Conservation (phyloP, 2,329 filamentous ascomycete species). For the Claviceps lovelessii region DNA sequence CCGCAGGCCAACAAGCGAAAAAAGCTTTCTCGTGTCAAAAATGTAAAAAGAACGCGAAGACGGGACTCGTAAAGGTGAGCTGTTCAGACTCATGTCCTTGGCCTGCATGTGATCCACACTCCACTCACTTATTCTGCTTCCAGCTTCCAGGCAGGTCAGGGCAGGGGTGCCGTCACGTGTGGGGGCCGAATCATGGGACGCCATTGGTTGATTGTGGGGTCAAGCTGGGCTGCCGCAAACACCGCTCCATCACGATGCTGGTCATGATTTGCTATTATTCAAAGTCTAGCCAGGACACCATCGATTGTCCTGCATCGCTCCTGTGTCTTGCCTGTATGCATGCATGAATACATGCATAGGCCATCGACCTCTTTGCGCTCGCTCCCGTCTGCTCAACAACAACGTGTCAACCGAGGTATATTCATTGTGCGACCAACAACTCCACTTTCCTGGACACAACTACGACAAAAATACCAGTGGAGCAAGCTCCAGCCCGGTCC, state of each 20-base stretch:
- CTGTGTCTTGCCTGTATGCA: too few relatives aligned
- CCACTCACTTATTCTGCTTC: background rate
- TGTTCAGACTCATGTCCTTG: background rate
- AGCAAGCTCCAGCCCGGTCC: background rate
- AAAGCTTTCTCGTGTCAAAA: background rate
- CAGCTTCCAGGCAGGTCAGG: background rate
- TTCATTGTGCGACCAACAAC: background rate
- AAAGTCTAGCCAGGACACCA: background rate
- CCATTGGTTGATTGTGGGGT: background rate
- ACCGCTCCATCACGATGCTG: background rate
- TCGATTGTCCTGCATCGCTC: background rate
- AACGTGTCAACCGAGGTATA: background rate
- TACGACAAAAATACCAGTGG: background rate
- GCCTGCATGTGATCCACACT: background rate
- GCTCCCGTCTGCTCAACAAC: too few relatives aligned
- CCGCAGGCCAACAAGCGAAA: background rate
- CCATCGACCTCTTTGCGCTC: too few relatives aligned
- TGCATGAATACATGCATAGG: too few relatives aligned
- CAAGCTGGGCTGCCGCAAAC: too few relatives aligned
- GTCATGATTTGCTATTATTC: background rate
- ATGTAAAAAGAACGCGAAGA: background rate
- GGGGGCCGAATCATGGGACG: background rate
- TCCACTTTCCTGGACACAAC: background rate
- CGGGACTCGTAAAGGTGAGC: background rate
- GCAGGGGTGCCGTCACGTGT: background rate